Conservation (phyloP, 1,284 basidiomycete species). For the Stygiomarasmius scandens region DNA sequence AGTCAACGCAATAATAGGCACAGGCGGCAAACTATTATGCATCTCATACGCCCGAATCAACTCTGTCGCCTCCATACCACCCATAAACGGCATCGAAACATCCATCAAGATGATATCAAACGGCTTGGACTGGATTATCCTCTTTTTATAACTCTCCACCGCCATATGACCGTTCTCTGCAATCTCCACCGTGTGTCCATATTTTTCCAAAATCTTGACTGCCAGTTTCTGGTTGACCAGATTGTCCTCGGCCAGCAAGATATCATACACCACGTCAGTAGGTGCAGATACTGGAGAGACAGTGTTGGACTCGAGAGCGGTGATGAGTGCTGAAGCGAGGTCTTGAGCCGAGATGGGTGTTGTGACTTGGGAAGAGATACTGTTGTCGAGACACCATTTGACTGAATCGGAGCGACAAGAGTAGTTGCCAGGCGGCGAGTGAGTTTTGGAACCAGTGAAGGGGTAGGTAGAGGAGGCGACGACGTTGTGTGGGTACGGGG, state of each 20-base stretch:
- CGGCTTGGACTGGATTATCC: slow-evolving; percentile 70
- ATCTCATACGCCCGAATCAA: slow-evolving; percentile 83
- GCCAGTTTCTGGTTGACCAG: slow-evolving; percentile 97
- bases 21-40: slow-evolving; percentile 70
- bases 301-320: slow-evolving; percentile 92
- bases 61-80: slow-evolving; percentile 89
- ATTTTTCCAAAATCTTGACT: slow-evolving; percentile 96
- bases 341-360: slow-evolving; percentile 90
- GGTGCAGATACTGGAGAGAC: slow-evolving; percentile 79
- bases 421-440: not conserved
- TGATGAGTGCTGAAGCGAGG: slow-evolving; percentile 89
- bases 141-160: slow-evolving; percentile 84
- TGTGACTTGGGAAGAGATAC: slow-evolving; percentile 89
- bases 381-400: slow-evolving; percentile 91
- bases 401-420: slow-evolving; percentile 44
- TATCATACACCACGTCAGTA: slow-evolving; percentile 88
- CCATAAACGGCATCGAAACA: slow-evolving; percentile 97
- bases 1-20: slow-evolving; percentile 95
- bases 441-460: not conserved
- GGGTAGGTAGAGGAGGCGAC: not conserved
- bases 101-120: slow-evolving; percentile 97
- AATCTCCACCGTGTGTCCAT: slow-evolving; percentile 95
- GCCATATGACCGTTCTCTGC: slow-evolving; percentile 96
- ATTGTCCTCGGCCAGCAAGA: slow-evolving; percentile 98
- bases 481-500: slow-evolving; percentile 15